These are phyloP conservation scores for Mychonastes homosphaera DNA, from an alignment of 139 green algal species.

Conservation along the genomic window DNA sequence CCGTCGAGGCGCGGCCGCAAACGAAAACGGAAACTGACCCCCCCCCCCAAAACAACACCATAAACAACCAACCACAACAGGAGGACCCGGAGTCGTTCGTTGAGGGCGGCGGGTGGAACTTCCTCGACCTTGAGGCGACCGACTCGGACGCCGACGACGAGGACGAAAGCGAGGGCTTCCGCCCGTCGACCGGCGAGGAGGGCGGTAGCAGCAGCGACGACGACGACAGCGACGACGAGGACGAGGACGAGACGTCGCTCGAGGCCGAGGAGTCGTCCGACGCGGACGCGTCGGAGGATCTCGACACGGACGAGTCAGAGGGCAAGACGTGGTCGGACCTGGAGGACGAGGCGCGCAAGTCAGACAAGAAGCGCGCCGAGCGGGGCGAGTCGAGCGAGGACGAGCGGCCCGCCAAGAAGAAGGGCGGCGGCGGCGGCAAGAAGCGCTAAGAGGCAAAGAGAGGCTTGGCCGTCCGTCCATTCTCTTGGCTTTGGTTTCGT, in stretches of 20 bases:
- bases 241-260: constrained; percentile 28
- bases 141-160: constrained; percentile 62
- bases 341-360: constrained; percentile 64
- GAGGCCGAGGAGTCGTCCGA: constrained; percentile 27
- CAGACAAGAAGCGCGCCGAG: constrained; percentile 16
- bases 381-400: constrained; percentile 17
- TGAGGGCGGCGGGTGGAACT: constrained; percentile 81
- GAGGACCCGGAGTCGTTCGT: constrained; percentile 20
- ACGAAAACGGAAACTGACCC: constrained; percentile 7
- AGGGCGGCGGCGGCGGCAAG: constrained; percentile 8
- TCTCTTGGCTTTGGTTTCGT: too few species aligned
- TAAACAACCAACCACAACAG: too few species aligned
- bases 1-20: too few species aligned
- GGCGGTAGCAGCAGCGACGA: constrained; percentile 9
- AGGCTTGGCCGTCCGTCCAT: too few species aligned
- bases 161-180: constrained; percentile 58
- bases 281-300: constrained; percentile 38
- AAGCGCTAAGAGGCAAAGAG: too few species aligned
- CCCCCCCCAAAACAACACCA: too few species aligned
- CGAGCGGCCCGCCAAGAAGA: constrained; percentile 20
- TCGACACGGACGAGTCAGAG: constrained; percentile 51
- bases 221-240: constrained; percentile 21
- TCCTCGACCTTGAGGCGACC: constrained; percentile 82
- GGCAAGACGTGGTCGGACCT: constrained; percentile 78
- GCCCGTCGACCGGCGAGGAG: constrained; percentile 25